Conservation (phyloP, 108 stramenopile genomes). For the Seminavis robusta region DNA sequence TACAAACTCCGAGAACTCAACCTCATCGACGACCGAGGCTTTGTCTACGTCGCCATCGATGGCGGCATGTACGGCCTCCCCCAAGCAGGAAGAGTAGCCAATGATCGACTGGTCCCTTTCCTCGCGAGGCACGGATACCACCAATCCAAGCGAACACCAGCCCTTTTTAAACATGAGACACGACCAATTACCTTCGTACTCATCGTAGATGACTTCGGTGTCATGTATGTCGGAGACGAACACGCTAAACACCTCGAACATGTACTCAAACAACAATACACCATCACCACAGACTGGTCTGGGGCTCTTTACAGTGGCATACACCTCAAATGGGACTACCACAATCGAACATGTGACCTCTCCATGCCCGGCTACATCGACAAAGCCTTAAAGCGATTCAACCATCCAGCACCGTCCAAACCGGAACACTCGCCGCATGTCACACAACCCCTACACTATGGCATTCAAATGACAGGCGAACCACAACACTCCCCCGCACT, state of each 20-base stretch:
- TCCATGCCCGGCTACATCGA: no score
- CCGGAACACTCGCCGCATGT: slow-evolving; percentile 24
- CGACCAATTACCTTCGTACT: no score
- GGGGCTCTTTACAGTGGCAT: slow-evolving; percentile 18
- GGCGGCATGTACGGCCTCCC: no score
- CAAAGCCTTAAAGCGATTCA: no score
- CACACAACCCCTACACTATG: slow-evolving; percentile 9
- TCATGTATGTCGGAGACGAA: slow-evolving; percentile 2
- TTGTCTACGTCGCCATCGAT: no score
- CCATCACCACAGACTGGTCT: slow-evolving; percentile 9
- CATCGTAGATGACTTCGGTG: no score
- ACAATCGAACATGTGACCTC: slow-evolving; percentile 9
- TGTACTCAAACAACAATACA: slow-evolving; percentile 8
- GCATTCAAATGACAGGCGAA: slow-evolving; percentile 11
- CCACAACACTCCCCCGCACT: neutral
- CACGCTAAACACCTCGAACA: slow-evolving; percentile 17
- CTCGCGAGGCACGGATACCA: no score
- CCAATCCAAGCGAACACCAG: no score
- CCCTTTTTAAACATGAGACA: no score
- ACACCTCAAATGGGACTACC: slow-evolving; percentile 35
- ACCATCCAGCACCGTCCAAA: neutral
- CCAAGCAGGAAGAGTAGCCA: slow-evolving; percentile 36
- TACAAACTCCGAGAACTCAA: slow-evolving; percentile 34
- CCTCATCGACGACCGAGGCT: slow-evolving; percentile 7
- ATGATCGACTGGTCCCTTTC: no score